Evolutionary conservation across 768 basidiomycete species (phyloP), one percentile per base, ranked within the genome.

Genomic region (Candolleomyces aberdarensis): DNA sequence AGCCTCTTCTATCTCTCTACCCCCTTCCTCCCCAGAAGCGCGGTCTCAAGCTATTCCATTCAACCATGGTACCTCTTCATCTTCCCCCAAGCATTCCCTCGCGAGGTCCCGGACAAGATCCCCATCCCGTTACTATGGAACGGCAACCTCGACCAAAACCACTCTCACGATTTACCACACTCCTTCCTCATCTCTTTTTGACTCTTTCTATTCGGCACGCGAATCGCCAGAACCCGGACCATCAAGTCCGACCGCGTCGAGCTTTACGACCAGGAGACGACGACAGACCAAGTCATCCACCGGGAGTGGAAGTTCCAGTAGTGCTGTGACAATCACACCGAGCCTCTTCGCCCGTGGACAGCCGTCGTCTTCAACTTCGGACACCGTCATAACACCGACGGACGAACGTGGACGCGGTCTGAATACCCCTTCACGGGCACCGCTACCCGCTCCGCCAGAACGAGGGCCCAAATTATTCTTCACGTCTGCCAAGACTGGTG

Each of bases 401-500:
- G 54, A 51, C 29, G 46, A 47, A 36, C 44, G 44, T 46, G 44
- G 14, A 17, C 17, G 19, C 29, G 26, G 22, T 5, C 49, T 20
- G 8, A 39, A 14, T 31, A 40, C 22, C 22, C 58, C n/a, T 22
- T 62, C 26, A 41, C 65, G 19, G 41, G 62, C 26, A 53, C 66
- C 19, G 54, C 64, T 58, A 61, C 26, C 60, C 60, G 36, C 66
- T 67, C 29, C 69, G 67, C 81, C 77, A 0, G 85, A 84, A 32
- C 76, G 71, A 1, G 83, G 87, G 3, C 86, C 89, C 0, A 83
- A 78, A 70, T 73, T 92, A 11, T 90, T 92, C 71, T 87, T 89
- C 67, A 84, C 89, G 6, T 89, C 87, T 0, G 91, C 92, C 3
- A 91, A 91, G 72, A 91, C 88, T 4, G 92, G 92, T 0, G 80